phyloP scores from a whole-genome alignment of 2,329 filamentous ascomycete genomes.

The Fusarium haematococcum region DNA sequence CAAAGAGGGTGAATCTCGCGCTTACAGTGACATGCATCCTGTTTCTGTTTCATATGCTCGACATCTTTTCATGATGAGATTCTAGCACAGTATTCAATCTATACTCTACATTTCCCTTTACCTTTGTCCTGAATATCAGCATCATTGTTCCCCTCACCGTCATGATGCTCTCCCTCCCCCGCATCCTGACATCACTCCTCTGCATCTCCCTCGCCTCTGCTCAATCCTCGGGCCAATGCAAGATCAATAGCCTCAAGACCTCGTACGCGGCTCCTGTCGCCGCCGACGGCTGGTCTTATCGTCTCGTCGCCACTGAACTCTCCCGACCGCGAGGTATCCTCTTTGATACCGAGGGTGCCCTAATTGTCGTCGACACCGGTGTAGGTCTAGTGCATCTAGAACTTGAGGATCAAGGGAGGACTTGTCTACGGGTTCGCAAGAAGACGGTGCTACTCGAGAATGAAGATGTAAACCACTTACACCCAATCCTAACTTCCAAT shows the following conservation, averaged over 20 bases:
- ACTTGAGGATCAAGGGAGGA: slow-evolving; percentile 56
- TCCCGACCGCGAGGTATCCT: slow-evolving; percentile 57
- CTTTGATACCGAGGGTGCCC: slow-evolving; percentile 58
- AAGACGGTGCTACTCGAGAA: slow-evolving; percentile 53
- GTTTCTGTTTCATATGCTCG: not conserved
- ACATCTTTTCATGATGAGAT: not conserved
- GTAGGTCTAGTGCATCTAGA: slow-evolving; percentile 56
- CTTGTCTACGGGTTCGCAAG: slow-evolving; percentile 54
- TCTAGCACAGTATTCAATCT: not conserved
- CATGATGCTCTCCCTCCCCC: slow-evolving; percentile 25
- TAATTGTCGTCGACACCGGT: slow-evolving; percentile 59
- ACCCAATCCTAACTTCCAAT: not conserved
- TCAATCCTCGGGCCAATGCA: slow-evolving; percentile 12
- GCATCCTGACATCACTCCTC: slow-evolving; percentile 16
- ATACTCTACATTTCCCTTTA: not conserved
- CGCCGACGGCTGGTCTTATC: slow-evolving; percentile 57
- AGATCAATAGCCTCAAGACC: slow-evolving; percentile 47
- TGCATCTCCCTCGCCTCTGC: slow-evolving; percentile 10
- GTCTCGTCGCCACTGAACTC: slow-evolving; percentile 57
- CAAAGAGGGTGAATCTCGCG: not conserved
- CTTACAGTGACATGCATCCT: not conserved
- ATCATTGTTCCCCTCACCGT: slow-evolving; percentile 13
- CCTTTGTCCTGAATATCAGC: not conserved
- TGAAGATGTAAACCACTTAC: slow-evolving; percentile 46
- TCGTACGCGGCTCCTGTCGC: slow-evolving; percentile 52